phyloP scores from a whole-genome alignment of 1,284 basidiomycete genomes.

The Cystobasidium sp. region DNA sequence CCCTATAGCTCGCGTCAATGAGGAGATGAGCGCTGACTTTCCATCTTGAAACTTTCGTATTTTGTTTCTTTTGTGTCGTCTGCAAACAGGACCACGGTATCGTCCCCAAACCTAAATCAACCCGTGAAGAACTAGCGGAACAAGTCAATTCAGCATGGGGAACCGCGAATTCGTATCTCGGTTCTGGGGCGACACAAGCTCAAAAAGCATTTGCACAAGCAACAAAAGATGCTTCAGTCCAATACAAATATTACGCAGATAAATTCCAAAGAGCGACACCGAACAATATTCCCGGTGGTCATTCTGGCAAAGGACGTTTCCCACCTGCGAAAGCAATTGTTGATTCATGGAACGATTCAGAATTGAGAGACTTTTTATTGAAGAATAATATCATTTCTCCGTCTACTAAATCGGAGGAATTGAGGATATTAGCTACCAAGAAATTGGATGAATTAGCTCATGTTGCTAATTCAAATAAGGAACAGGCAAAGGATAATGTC shows the following conservation, averaged over 20 bases:
- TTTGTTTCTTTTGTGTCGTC: background rate
- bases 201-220: slow-evolving; percentile 69
- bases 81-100: slow-evolving; percentile 44
- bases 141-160: slow-evolving; percentile 71
- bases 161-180: slow-evolving; percentile 58
- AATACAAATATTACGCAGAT: slow-evolving; percentile 41
- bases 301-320: slow-evolving; percentile 16
- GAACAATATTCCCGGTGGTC: background rate
- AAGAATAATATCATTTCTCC: slow-evolving; percentile 83
- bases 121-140: slow-evolving; percentile 49
- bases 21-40: no score
- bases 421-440: slow-evolving; percentile 75
- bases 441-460: slow-evolving; percentile 57
- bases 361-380: slow-evolving; percentile 79
- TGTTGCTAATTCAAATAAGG: slow-evolving; percentile 29
- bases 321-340: slow-evolving; percentile 40
- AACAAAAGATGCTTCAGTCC: slow-evolving; percentile 55
- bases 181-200: slow-evolving; percentile 66
- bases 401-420: slow-evolving; percentile 74
- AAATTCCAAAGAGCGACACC: background rate
- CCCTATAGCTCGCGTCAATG: no score
- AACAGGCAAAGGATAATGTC: slow-evolving; percentile 15
- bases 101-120: slow-evolving; percentile 44
- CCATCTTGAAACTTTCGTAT: slow-evolving; percentile 12
- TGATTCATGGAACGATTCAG: slow-evolving; percentile 78